These are phyloP conservation scores for Epichloe elymi DNA, from an alignment of 2,329 filamentous ascomycete genomes.

Conservation along the genomic window DNA sequence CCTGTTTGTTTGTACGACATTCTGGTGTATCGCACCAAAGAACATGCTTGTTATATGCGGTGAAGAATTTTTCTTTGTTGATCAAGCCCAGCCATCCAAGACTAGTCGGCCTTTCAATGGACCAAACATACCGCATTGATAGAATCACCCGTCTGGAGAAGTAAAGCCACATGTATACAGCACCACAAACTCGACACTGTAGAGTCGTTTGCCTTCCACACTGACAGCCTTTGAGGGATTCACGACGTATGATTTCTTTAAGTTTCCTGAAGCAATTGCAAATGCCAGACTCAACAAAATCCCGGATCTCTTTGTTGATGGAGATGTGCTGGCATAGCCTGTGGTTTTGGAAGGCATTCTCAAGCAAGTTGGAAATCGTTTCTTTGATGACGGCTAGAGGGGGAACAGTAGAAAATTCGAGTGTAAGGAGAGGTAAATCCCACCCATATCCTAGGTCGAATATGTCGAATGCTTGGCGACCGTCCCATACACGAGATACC, in stretches of 20 bases:
- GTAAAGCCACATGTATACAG: not conserved
- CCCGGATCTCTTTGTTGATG: not conserved
- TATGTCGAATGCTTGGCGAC: too few relatives aligned
- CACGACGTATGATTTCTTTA: too few relatives aligned
- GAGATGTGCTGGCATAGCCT: constrained; percentile 1
- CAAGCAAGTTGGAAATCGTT: not conserved
- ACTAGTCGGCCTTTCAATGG: not conserved
- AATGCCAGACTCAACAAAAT: not conserved
- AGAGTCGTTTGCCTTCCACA: not conserved
- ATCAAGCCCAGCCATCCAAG: not conserved
- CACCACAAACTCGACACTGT: constrained; percentile 1
- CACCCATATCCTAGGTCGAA: not conserved
- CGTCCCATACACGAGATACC: not conserved
- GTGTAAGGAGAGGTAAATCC: not conserved
- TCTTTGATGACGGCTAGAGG: not conserved
- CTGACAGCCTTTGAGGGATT: not conserved
- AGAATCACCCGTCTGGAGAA: not conserved
- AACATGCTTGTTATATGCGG: not conserved
- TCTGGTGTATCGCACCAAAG: not conserved
- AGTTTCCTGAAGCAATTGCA: not conserved
- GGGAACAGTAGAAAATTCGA: not conserved
- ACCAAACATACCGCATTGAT: not conserved
- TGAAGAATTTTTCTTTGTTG: not conserved
- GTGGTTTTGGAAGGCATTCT: not conserved
- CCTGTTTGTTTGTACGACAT: not conserved